Evolutionary conservation across 116 monocot genomes (phyloP).

Genomic region (Iris pallida): DNA sequence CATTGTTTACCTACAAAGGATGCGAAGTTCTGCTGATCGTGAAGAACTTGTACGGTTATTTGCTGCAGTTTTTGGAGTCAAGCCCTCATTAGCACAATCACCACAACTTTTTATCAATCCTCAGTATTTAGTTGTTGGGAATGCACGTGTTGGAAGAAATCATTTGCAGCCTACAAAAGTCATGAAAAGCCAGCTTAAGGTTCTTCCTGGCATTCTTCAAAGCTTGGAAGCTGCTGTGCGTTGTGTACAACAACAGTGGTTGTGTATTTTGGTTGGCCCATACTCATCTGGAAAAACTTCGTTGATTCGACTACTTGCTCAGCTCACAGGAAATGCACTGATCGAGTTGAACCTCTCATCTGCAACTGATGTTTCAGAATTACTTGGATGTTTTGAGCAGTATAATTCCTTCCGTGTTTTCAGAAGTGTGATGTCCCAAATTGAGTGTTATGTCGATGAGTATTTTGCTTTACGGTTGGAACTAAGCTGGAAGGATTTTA

Average conservation of each 20-base stretch:
- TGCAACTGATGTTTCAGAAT: constrained; percentile 91
- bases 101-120: constrained; percentile 56
- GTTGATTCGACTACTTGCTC: constrained; percentile 66
- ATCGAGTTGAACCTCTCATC: constrained; percentile 87
- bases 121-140: constrained; percentile 56
- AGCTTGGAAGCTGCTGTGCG: constrained; percentile 67
- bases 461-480: constrained; percentile 56
- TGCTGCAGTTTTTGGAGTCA: constrained; percentile 61
- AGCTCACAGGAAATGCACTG: constrained; percentile 75
- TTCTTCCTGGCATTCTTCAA: constrained; percentile 45
- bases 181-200: constrained; percentile 34
- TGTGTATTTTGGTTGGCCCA: constrained; percentile 87
- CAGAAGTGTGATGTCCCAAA: constrained; percentile 34
- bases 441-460: constrained; percentile 74
- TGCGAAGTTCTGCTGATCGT: constrained; percentile 77
- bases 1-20: constrained; percentile 72
- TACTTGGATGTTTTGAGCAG: constrained; percentile 98
- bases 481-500: constrained; percentile 36
- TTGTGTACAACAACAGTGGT: constrained; percentile 69
- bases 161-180: constrained; percentile 67
- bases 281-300: constrained; percentile 90
- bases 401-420: constrained; percentile 56
- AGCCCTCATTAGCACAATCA: constrained; percentile 33
- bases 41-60: constrained; percentile 58
- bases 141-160: constrained; percentile 47